A percentile compares a stretch with the other conserved stretches of the same genome.
Conservation (phyloP, 495 filamentous ascomycete genomes). For the Aspergillus bridgeri region DNA sequence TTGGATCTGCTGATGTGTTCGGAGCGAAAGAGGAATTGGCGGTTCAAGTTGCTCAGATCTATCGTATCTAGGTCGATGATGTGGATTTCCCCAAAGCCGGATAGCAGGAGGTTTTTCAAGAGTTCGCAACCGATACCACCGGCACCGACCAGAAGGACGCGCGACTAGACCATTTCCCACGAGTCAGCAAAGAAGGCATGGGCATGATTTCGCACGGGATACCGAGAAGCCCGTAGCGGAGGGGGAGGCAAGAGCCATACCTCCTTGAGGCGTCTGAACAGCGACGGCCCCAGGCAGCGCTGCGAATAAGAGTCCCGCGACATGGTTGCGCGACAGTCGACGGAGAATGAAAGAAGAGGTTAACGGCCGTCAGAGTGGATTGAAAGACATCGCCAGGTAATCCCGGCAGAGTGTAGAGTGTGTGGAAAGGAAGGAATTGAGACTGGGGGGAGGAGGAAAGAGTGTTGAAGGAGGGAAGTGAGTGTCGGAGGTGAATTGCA, state of each 20-base stretch:
- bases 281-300: conserved; percentile 58
- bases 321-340: conserved; percentile 31
- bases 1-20: conserved; percentile 99
- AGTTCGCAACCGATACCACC: conserved; percentile 98
- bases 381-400: conserved; percentile 20
- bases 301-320: conserved; percentile 53
- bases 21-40: conserved; percentile 94
- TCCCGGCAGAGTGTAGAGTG: conserved; percentile 3
- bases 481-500: conserved; percentile 15
- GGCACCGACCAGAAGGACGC: conserved; percentile 90
- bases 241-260: conserved; percentile 34
- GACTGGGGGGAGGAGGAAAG: conserved; percentile 15
- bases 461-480: conserved; percentile 16
- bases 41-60: conserved; percentile 95
- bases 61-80: conserved; percentile 98
- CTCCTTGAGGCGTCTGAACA: conserved; percentile 63
- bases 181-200: no score
- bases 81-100: conserved; percentile 92
- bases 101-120: conserved; percentile 91
- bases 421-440: conserved; percentile 12
- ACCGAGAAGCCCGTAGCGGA: not conserved
- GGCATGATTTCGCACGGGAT: no score
- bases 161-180: conserved; percentile 53
- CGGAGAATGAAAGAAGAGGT: conserved; percentile 8
- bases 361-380: conserved; percentile 1